phyloP scores from a whole-genome alignment of 371 early-diverging fungal genomes.

The Enterospora canceri region DNA sequence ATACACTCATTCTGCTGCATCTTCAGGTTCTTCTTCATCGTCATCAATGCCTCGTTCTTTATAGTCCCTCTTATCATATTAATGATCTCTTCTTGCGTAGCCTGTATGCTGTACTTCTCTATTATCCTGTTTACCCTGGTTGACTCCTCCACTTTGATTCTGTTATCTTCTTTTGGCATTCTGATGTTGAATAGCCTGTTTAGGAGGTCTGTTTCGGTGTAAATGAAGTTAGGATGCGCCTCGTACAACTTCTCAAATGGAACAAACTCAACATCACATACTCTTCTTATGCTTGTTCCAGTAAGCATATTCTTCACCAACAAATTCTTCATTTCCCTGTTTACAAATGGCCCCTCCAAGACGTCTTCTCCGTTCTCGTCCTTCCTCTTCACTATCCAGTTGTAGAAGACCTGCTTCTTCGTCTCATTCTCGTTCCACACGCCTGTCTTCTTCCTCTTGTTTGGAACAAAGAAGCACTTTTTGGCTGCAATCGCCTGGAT shows the following conservation, averaged over 20 bases:
- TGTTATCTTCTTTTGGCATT: background rate
- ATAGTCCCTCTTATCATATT: constrained; percentile 26
- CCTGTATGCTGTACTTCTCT: constrained; percentile 9
- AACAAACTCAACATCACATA: constrained; percentile 41
- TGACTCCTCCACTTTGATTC: background rate
- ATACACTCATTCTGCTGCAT: constrained; percentile 15
- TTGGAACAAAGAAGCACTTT: background rate
- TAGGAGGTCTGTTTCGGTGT: constrained; percentile 4
- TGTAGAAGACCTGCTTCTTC: background rate
- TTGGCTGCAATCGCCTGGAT: background rate
- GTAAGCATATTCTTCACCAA: background rate
- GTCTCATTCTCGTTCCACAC: no score
- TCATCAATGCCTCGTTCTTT: constrained; percentile 16
- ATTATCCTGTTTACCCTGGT: constrained; percentile 15
- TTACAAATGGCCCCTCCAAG: constrained; percentile 38
- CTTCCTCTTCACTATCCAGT: constrained; percentile 23
- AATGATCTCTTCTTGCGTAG: constrained; percentile 15
- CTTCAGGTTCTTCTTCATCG: constrained; percentile 7
- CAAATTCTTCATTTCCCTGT: constrained; percentile 20
- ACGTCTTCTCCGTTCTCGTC: background rate
- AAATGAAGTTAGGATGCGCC: constrained; percentile 15
- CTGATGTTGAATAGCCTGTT: constrained; percentile 14
- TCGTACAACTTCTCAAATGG: constrained; percentile 15
- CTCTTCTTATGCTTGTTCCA: constrained; percentile 26
- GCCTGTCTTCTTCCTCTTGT: background rate